Evolutionary conservation across 1,139 yeast species (phyloP), one percentile per base, ranked within the genome.

Genomic region (Geotrichum carabidarum): DNA sequence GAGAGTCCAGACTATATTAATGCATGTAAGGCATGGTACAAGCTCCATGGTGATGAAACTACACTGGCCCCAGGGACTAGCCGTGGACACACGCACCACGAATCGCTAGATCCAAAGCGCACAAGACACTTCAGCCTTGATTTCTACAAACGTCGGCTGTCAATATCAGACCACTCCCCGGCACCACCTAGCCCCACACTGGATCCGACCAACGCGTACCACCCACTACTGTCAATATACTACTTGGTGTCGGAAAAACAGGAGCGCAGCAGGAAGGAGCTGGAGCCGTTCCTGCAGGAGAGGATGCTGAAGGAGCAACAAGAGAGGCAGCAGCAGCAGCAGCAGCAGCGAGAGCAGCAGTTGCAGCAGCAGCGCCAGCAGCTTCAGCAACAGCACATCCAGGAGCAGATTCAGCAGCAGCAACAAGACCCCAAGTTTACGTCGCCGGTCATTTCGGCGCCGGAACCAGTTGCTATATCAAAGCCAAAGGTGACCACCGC

Each of bases 141-240:
- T 37, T 64, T 67, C 40, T 64, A 65, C 45, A 62, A 53, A 37
- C 44, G 52, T 12, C 41, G 57, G 15, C 38, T 49, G 4, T 44
- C 47, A 11, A 8, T 41, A 12, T n/a, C 38, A 14, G 47, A 44
- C 15, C 50, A 42, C 8, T 46, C 43, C 18, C 15, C 49, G 9
- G 37, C 56, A 18, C 38, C 54, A 6, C 9, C 42, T 12, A 27
- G 40, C 2, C 37, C 43, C 27, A 18, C 35, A 8, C 81, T 79
- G 1, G 95, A 88, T 68, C 97, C 97, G n/a, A 87, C 96, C 0
- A 78, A 81, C 54, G 94, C 94, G 0, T 91, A 80, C 70, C 95
- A 90, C 69, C 98, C 99, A 0, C 75, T 91, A 60, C 73, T 93
- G 12, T 88, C 96, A 1, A 84, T 93, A 40, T 93, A 93, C 68